These are phyloP conservation scores for Arabidopsis arenosa DNA, from an alignment of 345 rosid species.

Conservation along the genomic window DNA sequence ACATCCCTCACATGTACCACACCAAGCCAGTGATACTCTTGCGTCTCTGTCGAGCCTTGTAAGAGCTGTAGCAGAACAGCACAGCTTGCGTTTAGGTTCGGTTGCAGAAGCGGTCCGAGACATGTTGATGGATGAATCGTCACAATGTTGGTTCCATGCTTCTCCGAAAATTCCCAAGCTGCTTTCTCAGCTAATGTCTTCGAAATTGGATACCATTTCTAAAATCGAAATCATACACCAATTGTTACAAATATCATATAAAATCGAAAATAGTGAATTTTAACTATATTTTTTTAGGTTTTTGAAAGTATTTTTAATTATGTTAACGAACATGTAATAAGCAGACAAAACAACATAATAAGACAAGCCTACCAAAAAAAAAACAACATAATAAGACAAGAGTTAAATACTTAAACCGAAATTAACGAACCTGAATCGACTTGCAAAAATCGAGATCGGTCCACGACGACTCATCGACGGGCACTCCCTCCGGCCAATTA, in stretches of 20 bases:
- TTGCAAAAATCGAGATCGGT: slow-evolving; percentile 80
- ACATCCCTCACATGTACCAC: slow-evolving; percentile 82
- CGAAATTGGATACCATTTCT: slow-evolving; percentile 86
- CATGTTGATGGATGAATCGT: slow-evolving; percentile 78
- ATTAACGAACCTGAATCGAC: slow-evolving; percentile 52
- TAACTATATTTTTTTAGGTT: too few species aligned
- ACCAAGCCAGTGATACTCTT: slow-evolving; percentile 82
- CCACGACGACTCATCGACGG: slow-evolving; percentile 80
- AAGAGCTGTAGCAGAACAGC: slow-evolving; percentile 68
- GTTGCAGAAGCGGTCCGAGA: slow-evolving; percentile 76
- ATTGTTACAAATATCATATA: background rate
- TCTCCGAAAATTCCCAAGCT: slow-evolving; percentile 72
- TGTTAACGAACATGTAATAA: too few species aligned
- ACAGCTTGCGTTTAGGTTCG: slow-evolving; percentile 76
- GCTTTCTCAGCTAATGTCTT: slow-evolving; percentile 86
- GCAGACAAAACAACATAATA: background rate
- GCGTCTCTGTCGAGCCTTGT: slow-evolving; percentile 66
- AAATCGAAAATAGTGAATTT: too few species aligned
- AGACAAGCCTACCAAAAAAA: too few species aligned
- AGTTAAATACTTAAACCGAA: background rate
- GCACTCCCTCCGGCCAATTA: slow-evolving; percentile 54
- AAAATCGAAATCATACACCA: slow-evolving; percentile 23
- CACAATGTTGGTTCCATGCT: slow-evolving; percentile 67
- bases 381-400: background rate
- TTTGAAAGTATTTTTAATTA: too few species aligned